Conservation (phyloP, 148 eudicot species). For the Fallopia convolvulus region DNA sequence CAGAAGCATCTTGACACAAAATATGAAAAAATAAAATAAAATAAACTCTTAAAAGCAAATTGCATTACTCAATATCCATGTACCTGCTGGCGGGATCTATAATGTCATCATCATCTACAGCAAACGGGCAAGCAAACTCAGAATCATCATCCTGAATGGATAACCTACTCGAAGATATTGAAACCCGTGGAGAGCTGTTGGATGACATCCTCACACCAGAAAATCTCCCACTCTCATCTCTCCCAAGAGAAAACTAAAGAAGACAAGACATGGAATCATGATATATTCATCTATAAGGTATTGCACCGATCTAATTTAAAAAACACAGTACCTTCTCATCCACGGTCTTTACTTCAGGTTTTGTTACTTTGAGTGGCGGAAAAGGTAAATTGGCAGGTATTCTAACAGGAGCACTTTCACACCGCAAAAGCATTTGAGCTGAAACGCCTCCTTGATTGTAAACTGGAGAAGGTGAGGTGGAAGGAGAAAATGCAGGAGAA, state of each 20-base stretch:
- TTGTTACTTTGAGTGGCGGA: conserved; percentile 47
- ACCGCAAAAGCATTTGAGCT: conserved; percentile 44
- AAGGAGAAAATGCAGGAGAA: conserved; percentile 22
- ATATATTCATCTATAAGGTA: not conserved
- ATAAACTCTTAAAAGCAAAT: not conserved
- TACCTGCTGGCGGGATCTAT: conserved; percentile 65
- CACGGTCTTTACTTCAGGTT: conserved; percentile 35
- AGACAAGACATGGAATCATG: conserved; percentile 14
- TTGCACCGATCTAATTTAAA: not conserved
- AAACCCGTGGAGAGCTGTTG: conserved; percentile 52
- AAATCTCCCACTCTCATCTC: conserved; percentile 54
- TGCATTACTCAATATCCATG: not conserved
- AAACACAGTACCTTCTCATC: conserved; percentile 50
- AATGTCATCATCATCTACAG: conserved; percentile 68
- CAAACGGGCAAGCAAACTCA: conserved; percentile 81
- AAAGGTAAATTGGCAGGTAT: conserved; percentile 56
- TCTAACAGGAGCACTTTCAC: conserved; percentile 77
- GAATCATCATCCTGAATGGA: conserved; percentile 71
- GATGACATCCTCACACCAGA: conserved; percentile 42
- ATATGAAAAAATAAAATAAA: not conserved
- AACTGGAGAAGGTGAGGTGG: conserved; percentile 70
- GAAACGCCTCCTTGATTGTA: conserved; percentile 18
- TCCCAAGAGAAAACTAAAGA: conserved; percentile 44
- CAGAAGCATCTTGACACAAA: not conserved
- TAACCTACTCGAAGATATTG: conserved; percentile 63